Evolutionary conservation across 768 basidiomycete genomes (phyloP), one percentile per base, ranked within the genome.

Genomic region (Naematelia aurantialba): DNA sequence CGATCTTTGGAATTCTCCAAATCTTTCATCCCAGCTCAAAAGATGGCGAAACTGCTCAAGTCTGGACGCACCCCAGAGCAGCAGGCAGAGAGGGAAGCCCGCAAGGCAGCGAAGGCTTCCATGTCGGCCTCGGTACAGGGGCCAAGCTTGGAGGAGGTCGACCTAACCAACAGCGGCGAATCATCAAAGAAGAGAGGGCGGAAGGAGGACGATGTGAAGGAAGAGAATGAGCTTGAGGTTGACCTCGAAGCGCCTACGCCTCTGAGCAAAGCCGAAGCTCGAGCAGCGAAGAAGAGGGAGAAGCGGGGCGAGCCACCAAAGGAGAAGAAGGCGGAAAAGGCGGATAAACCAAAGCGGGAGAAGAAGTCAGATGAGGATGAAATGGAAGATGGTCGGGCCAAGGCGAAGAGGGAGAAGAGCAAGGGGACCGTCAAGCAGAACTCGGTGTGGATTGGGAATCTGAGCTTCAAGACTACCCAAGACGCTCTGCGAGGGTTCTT

Each of bases 391-490:
- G 50, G 50, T 13, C 48, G 31, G 14, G 39, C 21, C 5, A 44
- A 27, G 1, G 69, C 73, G 47, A 62, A 67, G 61, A 76, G 85
- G 81, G 66, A 80, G 78, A 65, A 60, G 83, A 83, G 48, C 76
- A 42, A 57, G 51, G 62, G 47, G 42, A 39, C 54, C 31, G 52
- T 60, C 13, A 86, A 85, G 75, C 85, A 89, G 76, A 85, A 93
- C 74, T 93, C 90, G 3, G 82, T 97, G 48, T 98, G 94, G 94
- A 88, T 97, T 27, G 94, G 94, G 44, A 98, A 98, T 78, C 73
- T 98, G 75, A 83, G 88, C 4, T 98, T 88, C 82, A 88, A 87
- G 78, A 97, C 94, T 52, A 89, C 87, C 0, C 79, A 82, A 57
- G 84, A 87, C 11, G 79, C 86, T n/a, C 78, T 98, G 29, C 82